Conservation (phyloP, 2,329 filamentous ascomycete species). For the Cladosporium halotolerans region DNA sequence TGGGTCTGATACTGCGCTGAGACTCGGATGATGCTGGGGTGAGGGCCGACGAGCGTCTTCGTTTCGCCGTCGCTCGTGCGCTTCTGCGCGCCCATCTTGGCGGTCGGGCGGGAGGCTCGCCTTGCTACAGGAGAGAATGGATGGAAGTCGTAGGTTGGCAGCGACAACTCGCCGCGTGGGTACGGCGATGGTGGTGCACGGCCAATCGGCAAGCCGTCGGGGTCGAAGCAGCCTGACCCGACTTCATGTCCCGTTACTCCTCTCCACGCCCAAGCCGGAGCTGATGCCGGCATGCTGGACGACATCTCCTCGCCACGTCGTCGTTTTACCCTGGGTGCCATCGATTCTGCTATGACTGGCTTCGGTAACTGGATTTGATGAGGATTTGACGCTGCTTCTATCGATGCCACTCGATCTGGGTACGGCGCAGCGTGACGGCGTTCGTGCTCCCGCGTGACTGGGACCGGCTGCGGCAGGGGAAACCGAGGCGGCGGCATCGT, state of each 20-base stretch:
- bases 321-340: no score
- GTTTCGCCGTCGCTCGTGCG: conserved; percentile 28
- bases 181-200: background rate
- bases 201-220: background rate
- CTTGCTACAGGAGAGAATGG: no score
- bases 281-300: no score
- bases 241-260: background rate
- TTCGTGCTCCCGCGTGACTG: background rate
- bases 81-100: conserved; percentile 27
- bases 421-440: background rate
- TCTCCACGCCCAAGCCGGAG: background rate
- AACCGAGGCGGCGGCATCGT: no score
- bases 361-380: no score
- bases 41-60: conserved; percentile 40
- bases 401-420: background rate
- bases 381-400: background rate
- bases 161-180: background rate
- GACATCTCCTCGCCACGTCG: no score
- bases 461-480: background rate
- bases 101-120: background rate
- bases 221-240: background rate
- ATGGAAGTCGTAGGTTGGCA: no score
- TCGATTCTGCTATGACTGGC: no score
- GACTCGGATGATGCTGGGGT: conserved; percentile 59
- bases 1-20: conserved; percentile 76